These are phyloP conservation scores for Globisporangium recalcitrans DNA, from an alignment of 352 stramenopile species.

Conservation along the genomic window DNA sequence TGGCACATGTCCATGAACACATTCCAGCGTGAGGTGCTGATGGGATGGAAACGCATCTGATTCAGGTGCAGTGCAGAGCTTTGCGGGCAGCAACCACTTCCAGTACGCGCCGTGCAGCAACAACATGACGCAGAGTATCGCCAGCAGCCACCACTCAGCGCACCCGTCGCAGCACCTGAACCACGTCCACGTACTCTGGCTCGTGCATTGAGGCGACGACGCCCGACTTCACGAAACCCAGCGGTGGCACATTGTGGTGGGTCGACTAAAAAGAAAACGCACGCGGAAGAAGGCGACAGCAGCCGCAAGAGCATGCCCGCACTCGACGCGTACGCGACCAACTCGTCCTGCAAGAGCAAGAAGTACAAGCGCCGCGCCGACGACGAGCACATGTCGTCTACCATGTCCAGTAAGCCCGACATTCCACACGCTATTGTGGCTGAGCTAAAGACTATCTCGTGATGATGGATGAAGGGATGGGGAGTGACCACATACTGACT, in stretches of 20 bases:
- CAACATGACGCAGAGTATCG: not conserved
- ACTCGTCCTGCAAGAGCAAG: constrained; percentile 1
- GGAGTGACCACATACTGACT: not conserved
- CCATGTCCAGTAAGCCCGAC: constrained; percentile 17
- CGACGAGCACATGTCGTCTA: constrained; percentile 5
- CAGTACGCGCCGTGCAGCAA: constrained; percentile 7
- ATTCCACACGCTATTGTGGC: too few species aligned
- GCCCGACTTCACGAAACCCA: constrained; percentile 16
- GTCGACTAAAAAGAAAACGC: constrained; percentile 4
- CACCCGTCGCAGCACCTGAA: not conserved
- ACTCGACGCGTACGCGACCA: constrained; percentile 5
- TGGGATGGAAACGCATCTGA: too few species aligned
- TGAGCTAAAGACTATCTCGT: too few species aligned
- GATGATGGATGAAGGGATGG: not conserved
- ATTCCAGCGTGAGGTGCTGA: too few species aligned
- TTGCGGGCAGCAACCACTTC: constrained; percentile 25
- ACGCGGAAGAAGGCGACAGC: not conserved
- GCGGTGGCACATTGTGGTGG: not conserved
- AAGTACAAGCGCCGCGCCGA: constrained; percentile 1
- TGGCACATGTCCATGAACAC: too few species aligned
- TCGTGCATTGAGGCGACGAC: constrained; percentile 15
- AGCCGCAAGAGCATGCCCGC: constrained; percentile 7
- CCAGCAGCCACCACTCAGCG: not conserved
- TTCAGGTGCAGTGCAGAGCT: too few species aligned
- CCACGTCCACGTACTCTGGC: constrained; percentile 6